Evolutionary conservation across 169 alveolate species (phyloP), one percentile per base, ranked within the genome.

Genomic region (Besnoitia besnoiti): DNA sequence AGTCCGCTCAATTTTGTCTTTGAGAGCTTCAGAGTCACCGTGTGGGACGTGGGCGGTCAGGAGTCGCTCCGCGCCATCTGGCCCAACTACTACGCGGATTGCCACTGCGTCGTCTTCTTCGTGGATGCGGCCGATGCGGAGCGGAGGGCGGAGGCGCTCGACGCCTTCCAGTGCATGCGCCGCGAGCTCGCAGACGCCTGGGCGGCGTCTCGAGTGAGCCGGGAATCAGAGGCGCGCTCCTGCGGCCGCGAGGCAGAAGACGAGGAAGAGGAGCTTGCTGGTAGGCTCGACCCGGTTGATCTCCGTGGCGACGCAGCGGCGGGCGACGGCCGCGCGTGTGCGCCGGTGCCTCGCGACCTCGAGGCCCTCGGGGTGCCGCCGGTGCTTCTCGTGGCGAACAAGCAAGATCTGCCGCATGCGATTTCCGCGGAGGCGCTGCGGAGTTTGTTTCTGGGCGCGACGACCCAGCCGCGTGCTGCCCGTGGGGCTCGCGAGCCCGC

Each of bases 21-120:
- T 16, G 46, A 67, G 80, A 35, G 19, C 10, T 30, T 67, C 47
- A 3, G n/a, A 16, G 80, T 67, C 42, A 67, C 44, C 24, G 10
- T 67, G 40, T 67, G 80, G 80, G 80, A 67, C 21, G 2, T 67
- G 80, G 80, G 46, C n/a, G 80, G 80, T 35, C 80, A 7, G 46
- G 19, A 30, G 46, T 16, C 80, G 21, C 44, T 67, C 39, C 40
- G 42, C 21, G 44, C 14, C 44, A 67, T 67, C 44, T 67, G 80
- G 80, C 10, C 7, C 19, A 42, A 67, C 80, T 67, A 67, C 80
- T 67, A 33, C 44, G 24, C 2, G 10, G 42, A 67, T n/a, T 30
- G 46, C n/a, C 46, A 67, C 80, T 67, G 80, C 80, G 44, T 67
- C n/a, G 10, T 67, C 39, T 67, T 33, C 19, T 67, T 67, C 80